phyloP scores from a whole-genome alignment of 306 rosid genomes.

The Begonia peltatifolia region DNA sequence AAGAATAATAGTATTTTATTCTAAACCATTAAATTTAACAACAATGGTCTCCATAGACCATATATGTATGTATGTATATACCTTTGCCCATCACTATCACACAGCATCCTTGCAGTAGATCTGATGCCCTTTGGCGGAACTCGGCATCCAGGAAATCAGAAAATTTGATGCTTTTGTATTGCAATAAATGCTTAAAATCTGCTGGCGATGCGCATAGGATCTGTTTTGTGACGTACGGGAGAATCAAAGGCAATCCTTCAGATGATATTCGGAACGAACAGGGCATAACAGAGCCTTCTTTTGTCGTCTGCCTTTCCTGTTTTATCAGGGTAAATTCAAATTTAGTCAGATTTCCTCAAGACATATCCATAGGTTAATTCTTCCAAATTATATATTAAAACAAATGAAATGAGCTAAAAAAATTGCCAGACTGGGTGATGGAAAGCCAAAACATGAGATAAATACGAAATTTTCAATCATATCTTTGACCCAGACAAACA shows the following conservation, averaged over 20 bases:
- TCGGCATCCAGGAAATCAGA: constrained; percentile 65
- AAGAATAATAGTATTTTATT: neutral
- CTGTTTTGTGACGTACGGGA: constrained; percentile 73
- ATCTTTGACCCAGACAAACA: too few relatives aligned
- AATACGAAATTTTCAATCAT: too few relatives aligned
- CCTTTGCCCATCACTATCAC: constrained; percentile 63
- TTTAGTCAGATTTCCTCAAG: too few relatives aligned
- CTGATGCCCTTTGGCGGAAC: constrained; percentile 55
- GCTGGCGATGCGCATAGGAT: constrained; percentile 48
- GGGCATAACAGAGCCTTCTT: constrained; percentile 67
- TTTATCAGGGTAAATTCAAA: neutral
- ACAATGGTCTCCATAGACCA: neutral
- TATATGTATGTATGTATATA: constrained; percentile 13
- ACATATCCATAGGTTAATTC: too few relatives aligned
- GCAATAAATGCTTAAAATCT: constrained; percentile 76
- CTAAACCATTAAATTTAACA: neutral
- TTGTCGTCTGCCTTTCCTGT: constrained; percentile 89
- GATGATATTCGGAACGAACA: constrained; percentile 86
- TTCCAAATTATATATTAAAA: neutral
- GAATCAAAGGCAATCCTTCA: constrained; percentile 86
- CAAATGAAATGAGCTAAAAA: neutral
- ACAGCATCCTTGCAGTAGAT: constrained; percentile 73
- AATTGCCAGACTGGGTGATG: too few relatives aligned
- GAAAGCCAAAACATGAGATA: too few relatives aligned
- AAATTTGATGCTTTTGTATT: constrained; percentile 61